Evolutionary conservation across 371 early-diverging fungal genomes (phyloP).

Genomic region (Catenaria anguillulae): DNA sequence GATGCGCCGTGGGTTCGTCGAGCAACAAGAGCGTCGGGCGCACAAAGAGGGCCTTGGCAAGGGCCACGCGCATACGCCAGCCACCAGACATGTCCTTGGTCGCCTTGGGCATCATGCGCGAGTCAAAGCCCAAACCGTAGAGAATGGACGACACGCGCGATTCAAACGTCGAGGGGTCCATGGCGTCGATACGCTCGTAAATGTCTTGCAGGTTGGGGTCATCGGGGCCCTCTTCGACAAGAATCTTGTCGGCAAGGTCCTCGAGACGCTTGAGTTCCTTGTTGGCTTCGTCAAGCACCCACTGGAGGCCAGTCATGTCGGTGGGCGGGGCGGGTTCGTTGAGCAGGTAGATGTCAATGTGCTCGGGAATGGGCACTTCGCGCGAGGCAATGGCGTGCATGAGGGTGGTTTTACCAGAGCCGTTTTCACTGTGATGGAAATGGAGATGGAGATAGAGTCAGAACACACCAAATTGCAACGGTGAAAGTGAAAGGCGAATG

Average conservation of each 20-base stretch:
- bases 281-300: slow-evolving; percentile 79
- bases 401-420: slow-evolving; percentile 76
- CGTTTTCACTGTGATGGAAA: neutral
- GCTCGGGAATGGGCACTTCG: slow-evolving; percentile 90
- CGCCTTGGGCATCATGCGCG: slow-evolving; percentile 62
- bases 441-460: too few species aligned
- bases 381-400: slow-evolving; percentile 81
- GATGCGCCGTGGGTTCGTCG: slow-evolving; percentile 96
- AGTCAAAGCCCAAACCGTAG: slow-evolving; percentile 86
- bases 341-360: slow-evolving; percentile 75
- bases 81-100: slow-evolving; percentile 98
- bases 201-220: slow-evolving; percentile 80
- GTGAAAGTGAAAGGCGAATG: too few species aligned
- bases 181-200: slow-evolving; percentile 81
- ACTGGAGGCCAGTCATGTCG: slow-evolving; percentile 75
- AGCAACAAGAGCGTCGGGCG: slow-evolving; percentile 89
- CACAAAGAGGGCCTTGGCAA: slow-evolving; percentile 93
- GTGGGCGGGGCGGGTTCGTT: slow-evolving; percentile 90
- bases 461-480: too few species aligned
- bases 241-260: slow-evolving; percentile 69
- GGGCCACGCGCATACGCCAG: slow-evolving; percentile 97
- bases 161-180: slow-evolving; percentile 90
- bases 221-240: slow-evolving; percentile 67
- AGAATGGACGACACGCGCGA: slow-evolving; percentile 80
- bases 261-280: slow-evolving; percentile 72